Evolutionary conservation across 257 asterid genomes (phyloP).

Genomic region (Anisodus acutangulus): DNA sequence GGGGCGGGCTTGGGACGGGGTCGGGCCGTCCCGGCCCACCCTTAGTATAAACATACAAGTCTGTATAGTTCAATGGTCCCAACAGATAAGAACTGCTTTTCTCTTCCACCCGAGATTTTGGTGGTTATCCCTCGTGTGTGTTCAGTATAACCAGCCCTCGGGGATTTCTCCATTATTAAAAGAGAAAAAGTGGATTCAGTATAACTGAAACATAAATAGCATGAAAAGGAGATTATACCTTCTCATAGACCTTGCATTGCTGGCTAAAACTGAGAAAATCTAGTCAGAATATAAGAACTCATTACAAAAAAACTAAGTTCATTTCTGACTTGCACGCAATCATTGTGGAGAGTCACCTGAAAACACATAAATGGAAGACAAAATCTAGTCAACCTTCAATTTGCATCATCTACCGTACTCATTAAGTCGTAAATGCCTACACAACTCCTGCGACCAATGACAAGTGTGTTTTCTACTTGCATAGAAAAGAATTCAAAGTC

Average conservation of each 20-base stretch:
- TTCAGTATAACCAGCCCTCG: not conserved
- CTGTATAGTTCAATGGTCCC: not conserved
- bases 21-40: no score
- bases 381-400: slow-evolving; percentile 1
- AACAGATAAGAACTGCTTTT: not conserved
- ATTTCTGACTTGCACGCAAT: slow-evolving; percentile 5
- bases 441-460: not conserved
- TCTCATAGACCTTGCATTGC: not conserved
- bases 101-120: not conserved
- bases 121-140: not conserved
- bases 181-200: not conserved
- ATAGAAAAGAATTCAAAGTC: not conserved
- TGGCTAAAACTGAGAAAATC: not conserved
- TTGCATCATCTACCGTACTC: not conserved
- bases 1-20: no score
- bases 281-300: not conserved
- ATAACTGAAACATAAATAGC: slow-evolving; percentile 6
- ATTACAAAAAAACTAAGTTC: not conserved
- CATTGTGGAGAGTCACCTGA: not conserved
- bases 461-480: not conserved
- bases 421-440: not conserved
- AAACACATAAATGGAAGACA: not conserved
- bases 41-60: not conserved
- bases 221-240: not conserved
- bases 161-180: not conserved